Evolutionary conservation across 2,329 filamentous ascomycete genomes (phyloP).

Genomic region (Emergomyces orientalis): DNA sequence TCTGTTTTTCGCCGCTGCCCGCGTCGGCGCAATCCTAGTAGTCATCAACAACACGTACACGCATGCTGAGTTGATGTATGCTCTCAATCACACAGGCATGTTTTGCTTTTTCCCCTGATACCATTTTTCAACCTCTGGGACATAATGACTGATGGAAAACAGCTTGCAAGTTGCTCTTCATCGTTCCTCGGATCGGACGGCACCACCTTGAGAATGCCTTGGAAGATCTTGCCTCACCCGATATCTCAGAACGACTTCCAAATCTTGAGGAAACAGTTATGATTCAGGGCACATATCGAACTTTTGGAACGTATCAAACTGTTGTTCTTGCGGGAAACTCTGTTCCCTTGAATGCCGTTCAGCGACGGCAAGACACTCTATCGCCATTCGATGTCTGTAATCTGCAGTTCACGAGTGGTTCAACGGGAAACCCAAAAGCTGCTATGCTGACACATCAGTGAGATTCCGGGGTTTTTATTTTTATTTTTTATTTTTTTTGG

Average conservation of each 20-base stretch:
- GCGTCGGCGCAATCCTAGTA: conserved; percentile 58
- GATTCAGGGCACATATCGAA: conserved; percentile 45
- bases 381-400: conserved; percentile 61
- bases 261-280: conserved; percentile 48
- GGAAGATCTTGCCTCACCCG: conserved; percentile 37
- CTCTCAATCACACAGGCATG: conserved; percentile 59
- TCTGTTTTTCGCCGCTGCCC: conserved; percentile 62
- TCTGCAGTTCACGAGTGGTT: conserved; percentile 66
- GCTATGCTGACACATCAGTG: conserved; percentile 65
- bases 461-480: no score
- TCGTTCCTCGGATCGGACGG: conserved; percentile 58
- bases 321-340: conserved; percentile 46
- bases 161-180: conserved; percentile 67
- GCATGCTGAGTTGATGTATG: conserved; percentile 60
- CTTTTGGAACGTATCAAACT: conserved; percentile 52
- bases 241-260: conserved; percentile 30
- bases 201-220: conserved; percentile 56
- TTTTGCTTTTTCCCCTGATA: conserved; percentile 7
- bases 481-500: no score
- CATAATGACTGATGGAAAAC: background rate
- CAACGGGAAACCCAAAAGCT: conserved; percentile 63
- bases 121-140: background rate
- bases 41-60: conserved; percentile 80
- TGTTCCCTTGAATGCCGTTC: conserved; percentile 43
- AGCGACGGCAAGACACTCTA: conserved; percentile 46